Conservation (phyloP, 2,329 filamentous ascomycete species). For the Diaporthe australafricana region DNA sequence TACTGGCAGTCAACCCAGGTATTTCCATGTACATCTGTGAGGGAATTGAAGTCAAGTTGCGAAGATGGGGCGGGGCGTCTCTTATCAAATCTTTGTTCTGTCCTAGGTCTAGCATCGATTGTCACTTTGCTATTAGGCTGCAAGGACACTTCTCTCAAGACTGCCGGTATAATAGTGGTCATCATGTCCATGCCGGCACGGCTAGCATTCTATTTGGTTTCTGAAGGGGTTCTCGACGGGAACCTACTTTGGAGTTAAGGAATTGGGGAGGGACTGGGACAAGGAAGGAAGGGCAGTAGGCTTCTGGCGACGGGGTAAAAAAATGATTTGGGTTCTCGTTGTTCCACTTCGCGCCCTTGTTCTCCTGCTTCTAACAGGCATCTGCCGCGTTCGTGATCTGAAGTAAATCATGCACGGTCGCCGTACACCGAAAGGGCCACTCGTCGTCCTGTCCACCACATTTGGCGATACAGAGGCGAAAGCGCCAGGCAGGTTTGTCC, state of each 20-base stretch:
- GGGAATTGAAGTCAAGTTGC: not conserved
- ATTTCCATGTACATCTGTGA: not conserved
- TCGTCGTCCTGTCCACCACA: not conserved
- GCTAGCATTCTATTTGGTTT: not conserved
- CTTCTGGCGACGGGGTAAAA: not conserved
- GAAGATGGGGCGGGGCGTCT: too few relatives aligned
- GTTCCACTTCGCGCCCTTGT: not conserved
- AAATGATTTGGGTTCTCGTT: not conserved
- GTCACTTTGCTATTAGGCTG: not conserved
- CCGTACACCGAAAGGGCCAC: not conserved
- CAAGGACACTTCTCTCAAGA: not conserved
- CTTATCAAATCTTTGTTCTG: not conserved
- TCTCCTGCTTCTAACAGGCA: not conserved
- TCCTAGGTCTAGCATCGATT: not conserved
- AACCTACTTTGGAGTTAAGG: conserved; percentile 2
- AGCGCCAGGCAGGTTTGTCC: not conserved
- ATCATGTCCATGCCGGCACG: not conserved
- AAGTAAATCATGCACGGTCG: not conserved
- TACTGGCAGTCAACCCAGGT: not conserved
- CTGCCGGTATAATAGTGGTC: not conserved
- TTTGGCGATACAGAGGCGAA: too few relatives aligned
- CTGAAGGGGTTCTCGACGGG: not conserved
- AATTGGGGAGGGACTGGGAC: not conserved
- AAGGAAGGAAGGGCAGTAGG: not conserved
- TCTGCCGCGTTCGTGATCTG: not conserved